These are phyloP conservation scores for Penicillium tannophilum DNA, from an alignment of 495 filamentous ascomycete species.

Conservation along the genomic window DNA sequence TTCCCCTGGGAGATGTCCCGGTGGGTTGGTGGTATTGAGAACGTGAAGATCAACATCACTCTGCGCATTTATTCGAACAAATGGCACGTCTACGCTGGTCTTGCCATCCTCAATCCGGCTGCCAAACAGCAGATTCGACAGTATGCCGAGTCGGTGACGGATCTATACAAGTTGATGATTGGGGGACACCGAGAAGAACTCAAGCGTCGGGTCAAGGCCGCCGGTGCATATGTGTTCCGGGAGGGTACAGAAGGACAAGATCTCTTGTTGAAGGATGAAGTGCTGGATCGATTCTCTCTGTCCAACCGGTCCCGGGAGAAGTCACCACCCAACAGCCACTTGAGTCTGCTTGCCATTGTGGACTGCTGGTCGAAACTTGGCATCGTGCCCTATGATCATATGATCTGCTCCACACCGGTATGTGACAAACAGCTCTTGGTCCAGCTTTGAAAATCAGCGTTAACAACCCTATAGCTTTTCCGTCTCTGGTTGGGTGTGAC, in stretches of 20 bases:
- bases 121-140: conserved; percentile 90
- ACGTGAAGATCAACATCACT: conserved; percentile 98
- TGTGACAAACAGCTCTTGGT: conserved; percentile 24
- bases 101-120: conserved; percentile 92
- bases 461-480: conserved; percentile 65
- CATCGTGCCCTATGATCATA: conserved; percentile 97
- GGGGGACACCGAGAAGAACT: conserved; percentile 79
- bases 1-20: conserved; percentile 95
- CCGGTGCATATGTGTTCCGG: conserved; percentile 79
- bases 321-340: conserved; percentile 83
- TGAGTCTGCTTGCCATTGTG: conserved; percentile 95
- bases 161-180: conserved; percentile 95
- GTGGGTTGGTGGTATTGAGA: conserved; percentile 96
- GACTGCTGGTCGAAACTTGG: conserved; percentile 94
- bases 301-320: conserved; percentile 61
- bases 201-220: conserved; percentile 73
- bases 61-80: conserved; percentile 97
- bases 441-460: not conserved
- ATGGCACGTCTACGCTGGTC: conserved; percentile 98
- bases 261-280: conserved; percentile 75
- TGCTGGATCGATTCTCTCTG: conserved; percentile 85
- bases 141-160: conserved; percentile 90
- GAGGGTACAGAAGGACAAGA: conserved; percentile 56
- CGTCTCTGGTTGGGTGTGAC: conserved; percentile 97
- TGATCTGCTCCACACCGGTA: conserved; percentile 96